A percentile compares a stretch with the other conserved stretches of the same genome.
Conservation (phyloP, 495 filamentous ascomycete species). For the Penicillium flavigenum region DNA sequence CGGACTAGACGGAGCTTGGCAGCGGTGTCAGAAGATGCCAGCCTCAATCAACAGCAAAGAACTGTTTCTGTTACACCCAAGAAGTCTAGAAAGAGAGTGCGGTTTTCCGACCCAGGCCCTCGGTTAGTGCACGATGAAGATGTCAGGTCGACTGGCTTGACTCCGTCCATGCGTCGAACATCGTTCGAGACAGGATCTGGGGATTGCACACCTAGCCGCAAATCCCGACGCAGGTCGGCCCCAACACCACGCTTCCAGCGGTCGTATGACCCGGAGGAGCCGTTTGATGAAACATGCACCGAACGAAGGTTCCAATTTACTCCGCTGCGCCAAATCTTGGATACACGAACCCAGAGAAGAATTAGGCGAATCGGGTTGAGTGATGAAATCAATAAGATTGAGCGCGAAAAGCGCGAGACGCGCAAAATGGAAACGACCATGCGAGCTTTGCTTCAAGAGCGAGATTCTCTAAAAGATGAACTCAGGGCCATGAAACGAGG, state of each 20-base stretch:
- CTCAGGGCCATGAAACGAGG: constrained; percentile 43
- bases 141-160: constrained; percentile 60
- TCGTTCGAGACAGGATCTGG: constrained; percentile 39
- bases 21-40: background rate
- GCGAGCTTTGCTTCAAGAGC: constrained; percentile 35
- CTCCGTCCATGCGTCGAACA: constrained; percentile 62
- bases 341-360: constrained; percentile 68
- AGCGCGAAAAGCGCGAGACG: constrained; percentile 53
- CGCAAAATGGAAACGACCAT: constrained; percentile 53
- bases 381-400: constrained; percentile 69
- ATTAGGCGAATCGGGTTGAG: constrained; percentile 70
- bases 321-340: constrained; percentile 67
- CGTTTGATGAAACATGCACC: constrained; percentile 25
- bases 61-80: constrained; percentile 27
- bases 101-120: constrained; percentile 71
- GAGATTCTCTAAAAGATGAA: constrained; percentile 52
- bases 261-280: constrained; percentile 31
- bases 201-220: constrained; percentile 43
- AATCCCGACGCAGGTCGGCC: constrained; percentile 38
- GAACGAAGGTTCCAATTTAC: constrained; percentile 58
- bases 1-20: constrained; percentile 21
- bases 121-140: constrained; percentile 28
- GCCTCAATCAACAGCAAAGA: constrained; percentile 2
- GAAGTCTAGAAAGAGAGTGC: constrained; percentile 59
- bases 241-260: constrained; percentile 28